Evolutionary conservation across 192 early-diverging fungal species (phyloP).

Genomic region (Coemansia sp.): DNA sequence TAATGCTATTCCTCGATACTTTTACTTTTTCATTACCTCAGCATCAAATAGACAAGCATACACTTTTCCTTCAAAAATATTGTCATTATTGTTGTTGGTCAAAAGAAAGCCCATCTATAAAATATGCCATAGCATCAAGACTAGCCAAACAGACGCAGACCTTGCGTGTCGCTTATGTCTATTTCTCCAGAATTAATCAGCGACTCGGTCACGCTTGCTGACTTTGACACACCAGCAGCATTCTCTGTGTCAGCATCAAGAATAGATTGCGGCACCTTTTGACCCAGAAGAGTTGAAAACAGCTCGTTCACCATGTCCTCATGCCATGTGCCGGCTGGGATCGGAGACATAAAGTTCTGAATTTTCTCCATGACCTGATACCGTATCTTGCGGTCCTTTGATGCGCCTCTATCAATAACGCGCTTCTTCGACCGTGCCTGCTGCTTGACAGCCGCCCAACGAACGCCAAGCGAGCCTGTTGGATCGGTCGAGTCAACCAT

Average conservation of each 20-base stretch:
- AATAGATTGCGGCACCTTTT: constrained; percentile 53
- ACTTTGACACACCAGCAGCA: neutral
- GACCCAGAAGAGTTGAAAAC: constrained; percentile 81
- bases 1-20: no score
- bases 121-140: neutral
- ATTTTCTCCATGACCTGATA: constrained; percentile 97
- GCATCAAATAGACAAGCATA: no score
- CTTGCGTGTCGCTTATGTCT: constrained; percentile 16
- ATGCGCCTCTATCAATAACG: constrained; percentile 80
- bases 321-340: constrained; percentile 89
- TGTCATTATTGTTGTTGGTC: no score
- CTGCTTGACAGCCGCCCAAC: constrained; percentile 80
- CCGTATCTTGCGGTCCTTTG: constrained; percentile 89
- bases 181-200: constrained; percentile 20
- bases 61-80: no score
- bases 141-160: constrained; percentile 49
- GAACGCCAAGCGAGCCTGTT: constrained; percentile 68
- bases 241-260: constrained; percentile 36
- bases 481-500: constrained; percentile 93
- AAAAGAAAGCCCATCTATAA: neutral
- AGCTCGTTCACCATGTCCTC: constrained; percentile 92
- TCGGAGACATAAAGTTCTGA: constrained; percentile 94
- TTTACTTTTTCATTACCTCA: no score
- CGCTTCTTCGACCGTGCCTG: constrained; percentile 67
- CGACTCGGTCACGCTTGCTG: constrained; percentile 7